Base-by-base conservation (phyloP, 2,329 filamentous ascomycete species). In the Alternaria arborescens region DNA sequence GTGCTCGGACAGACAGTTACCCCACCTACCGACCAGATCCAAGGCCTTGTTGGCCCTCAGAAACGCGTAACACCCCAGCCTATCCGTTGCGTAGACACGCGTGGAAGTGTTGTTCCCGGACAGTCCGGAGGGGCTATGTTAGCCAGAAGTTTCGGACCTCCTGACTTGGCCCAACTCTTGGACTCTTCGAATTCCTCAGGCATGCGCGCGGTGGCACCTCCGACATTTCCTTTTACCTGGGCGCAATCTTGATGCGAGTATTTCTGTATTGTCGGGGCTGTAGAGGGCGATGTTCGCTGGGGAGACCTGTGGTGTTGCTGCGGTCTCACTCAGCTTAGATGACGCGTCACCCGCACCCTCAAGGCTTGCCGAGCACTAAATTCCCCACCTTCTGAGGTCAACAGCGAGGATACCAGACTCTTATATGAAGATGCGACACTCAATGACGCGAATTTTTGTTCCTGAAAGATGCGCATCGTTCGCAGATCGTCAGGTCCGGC, bases 11-110 rank as follows among this genome's bases (percentile, higher is more conserved):
- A 51, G 51, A 26, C 51, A 32, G 18, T 41, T 53, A 53, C 58
- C 58, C 58, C 58, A 61, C 58, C 38, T 36, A 51, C 34, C 16
- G 47, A 53, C 34, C 42, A 48, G 26, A 46, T 42, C 38, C 48
- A 43, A 43, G 48, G 41, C 22, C 54, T 42, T 44, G 54, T 50
- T 61, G 58, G 58, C 44, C 22, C 52, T 56, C 53, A 52, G 48
- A 43, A 61, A 61, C 48, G 48, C 58, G 58, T 61, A 58, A 61
- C 18, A 40, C 53, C 53, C 44, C 53, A 50, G 34, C 52, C 34
- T 30, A 14, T 32, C 32, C 40, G 52, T 28, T 36, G 26, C 42
- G 46, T 50, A 11, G 47, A 40, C 40, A 38, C 16, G 36, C 18
- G 44, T 30, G 26, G 16, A 30, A 30, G 51, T 43, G 48, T 20